These are phyloP conservation scores for Xylaria curta DNA, from an alignment of 495 filamentous ascomycete species.

Conservation along the genomic window DNA sequence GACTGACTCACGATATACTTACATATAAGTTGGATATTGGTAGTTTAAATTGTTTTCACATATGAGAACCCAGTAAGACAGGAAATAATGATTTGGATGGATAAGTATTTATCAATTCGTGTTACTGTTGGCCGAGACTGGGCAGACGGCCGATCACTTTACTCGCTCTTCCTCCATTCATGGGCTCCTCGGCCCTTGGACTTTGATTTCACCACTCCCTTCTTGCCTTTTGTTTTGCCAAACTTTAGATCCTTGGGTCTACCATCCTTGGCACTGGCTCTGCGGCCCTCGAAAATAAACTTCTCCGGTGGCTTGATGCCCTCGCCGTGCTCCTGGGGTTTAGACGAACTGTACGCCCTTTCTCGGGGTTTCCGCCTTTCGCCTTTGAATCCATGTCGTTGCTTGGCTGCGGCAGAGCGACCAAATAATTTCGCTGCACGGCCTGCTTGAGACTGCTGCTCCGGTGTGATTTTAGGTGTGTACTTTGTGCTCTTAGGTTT, in stretches of 20 bases:
- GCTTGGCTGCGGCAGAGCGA: constrained; percentile 71
- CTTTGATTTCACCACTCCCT: constrained; percentile 53
- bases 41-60: background rate
- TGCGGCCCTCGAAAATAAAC: constrained; percentile 88
- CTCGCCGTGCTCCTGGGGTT: constrained; percentile 31
- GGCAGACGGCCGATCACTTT: background rate
- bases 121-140: constrained; percentile 12
- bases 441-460: constrained; percentile 75
- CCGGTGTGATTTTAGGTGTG: constrained; percentile 67
- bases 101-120: constrained; percentile 8
- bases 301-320: constrained; percentile 64
- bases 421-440: constrained; percentile 85
- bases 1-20: background rate
- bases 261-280: constrained; percentile 72
- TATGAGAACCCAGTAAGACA: background rate
- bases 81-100: background rate
- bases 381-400: constrained; percentile 50
- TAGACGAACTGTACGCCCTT: background rate
- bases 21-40: background rate
- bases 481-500: constrained; percentile 54
- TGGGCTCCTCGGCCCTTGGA: constrained; percentile 59
- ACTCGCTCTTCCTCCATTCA: constrained; percentile 64
- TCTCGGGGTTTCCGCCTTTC: constrained; percentile 43
- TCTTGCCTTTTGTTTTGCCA: constrained; percentile 64
- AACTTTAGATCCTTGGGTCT: constrained; percentile 67